These are phyloP conservation scores for Leishmania turanica DNA, from an alignment of 208 protist genomes.

Conservation along the genomic window DNA sequence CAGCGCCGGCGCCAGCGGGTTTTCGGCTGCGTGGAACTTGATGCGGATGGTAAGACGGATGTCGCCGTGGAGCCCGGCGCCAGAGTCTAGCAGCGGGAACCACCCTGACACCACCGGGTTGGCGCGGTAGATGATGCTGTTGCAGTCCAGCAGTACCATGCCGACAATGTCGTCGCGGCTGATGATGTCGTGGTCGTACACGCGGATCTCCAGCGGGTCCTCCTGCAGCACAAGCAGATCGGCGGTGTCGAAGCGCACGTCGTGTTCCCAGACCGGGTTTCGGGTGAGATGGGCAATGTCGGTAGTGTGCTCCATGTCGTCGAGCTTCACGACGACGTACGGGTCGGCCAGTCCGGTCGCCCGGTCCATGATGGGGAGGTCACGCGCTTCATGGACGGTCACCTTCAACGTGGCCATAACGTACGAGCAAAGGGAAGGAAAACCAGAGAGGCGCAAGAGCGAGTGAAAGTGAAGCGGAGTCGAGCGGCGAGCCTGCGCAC, in stretches of 20 bases:
- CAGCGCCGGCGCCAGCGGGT: constrained; percentile 79
- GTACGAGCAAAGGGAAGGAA: constrained; percentile 3
- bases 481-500: too few relatives aligned
- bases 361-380: constrained; percentile 93
- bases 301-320: constrained; percentile 79
- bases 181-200: constrained; percentile 97
- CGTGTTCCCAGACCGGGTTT: constrained; percentile 83
- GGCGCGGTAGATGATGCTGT: constrained; percentile 79
- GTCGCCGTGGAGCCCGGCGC: constrained; percentile 79
- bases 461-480: not conserved
- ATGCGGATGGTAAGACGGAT: constrained; percentile 88
- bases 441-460: constrained; percentile 5
- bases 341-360: constrained; percentile 85
- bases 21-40: constrained; percentile 90
- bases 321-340: constrained; percentile 86
- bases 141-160: constrained; percentile 93
- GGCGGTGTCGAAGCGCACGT: constrained; percentile 83
- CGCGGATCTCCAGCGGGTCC: constrained; percentile 92
- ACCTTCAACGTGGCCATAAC: constrained; percentile 92
- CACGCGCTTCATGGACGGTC: constrained; percentile 86
- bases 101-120: constrained; percentile 79
- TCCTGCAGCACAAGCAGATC: constrained; percentile 93
- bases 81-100: constrained; percentile 93
- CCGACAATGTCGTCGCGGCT: constrained; percentile 96
- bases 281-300: constrained; percentile 76